Evolutionary conservation across 2,329 filamentous ascomycete species (phyloP).

Genomic region (Plectosphaerella cucumerina): DNA sequence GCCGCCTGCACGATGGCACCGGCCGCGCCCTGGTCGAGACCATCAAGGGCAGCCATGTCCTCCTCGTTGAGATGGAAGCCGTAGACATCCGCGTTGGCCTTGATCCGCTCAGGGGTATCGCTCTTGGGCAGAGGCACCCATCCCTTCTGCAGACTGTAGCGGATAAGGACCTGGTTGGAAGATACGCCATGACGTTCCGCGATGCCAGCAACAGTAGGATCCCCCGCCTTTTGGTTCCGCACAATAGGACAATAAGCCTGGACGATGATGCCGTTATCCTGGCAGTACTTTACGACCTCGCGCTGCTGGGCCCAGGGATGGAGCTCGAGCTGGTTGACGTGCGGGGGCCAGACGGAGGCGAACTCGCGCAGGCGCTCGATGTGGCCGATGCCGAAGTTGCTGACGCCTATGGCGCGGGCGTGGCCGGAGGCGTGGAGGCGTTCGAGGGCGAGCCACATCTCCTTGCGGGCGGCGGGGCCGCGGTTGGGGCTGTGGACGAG

Average conservation of each 20-base stretch:
- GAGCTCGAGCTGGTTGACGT: conserved; percentile 70
- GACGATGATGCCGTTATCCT: conserved; percentile 67
- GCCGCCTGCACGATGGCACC: not conserved
- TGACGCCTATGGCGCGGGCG: conserved; percentile 65
- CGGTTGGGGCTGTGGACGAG: conserved; percentile 62
- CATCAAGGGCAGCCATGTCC: conserved; percentile 46
- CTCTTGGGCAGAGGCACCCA: conserved; percentile 68
- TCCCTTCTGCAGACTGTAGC: conserved; percentile 66
- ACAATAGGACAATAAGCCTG: conserved; percentile 35
- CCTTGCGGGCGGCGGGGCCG: conserved; percentile 39
- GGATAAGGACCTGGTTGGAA: conserved; percentile 62
- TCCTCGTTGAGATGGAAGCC: conserved; percentile 51
- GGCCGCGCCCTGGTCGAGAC: conserved; percentile 10
- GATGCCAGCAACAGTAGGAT: conserved; percentile 49
- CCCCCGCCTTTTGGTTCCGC: conserved; percentile 33
- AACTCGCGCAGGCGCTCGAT: conserved; percentile 65
- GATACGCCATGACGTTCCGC: conserved; percentile 56
- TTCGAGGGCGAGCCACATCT: conserved; percentile 65
- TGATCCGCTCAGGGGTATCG: conserved; percentile 53
- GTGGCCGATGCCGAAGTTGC: conserved; percentile 65
- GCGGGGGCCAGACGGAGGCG: conserved; percentile 65
- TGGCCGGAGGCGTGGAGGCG: conserved; percentile 54
- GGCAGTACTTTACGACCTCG: conserved; percentile 51
- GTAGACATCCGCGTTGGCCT: conserved; percentile 56
- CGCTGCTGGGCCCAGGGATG: conserved; percentile 65